Conservation (phyloP, 2,329 filamentous ascomycete species). For the Blastomyces gilchristii region DNA sequence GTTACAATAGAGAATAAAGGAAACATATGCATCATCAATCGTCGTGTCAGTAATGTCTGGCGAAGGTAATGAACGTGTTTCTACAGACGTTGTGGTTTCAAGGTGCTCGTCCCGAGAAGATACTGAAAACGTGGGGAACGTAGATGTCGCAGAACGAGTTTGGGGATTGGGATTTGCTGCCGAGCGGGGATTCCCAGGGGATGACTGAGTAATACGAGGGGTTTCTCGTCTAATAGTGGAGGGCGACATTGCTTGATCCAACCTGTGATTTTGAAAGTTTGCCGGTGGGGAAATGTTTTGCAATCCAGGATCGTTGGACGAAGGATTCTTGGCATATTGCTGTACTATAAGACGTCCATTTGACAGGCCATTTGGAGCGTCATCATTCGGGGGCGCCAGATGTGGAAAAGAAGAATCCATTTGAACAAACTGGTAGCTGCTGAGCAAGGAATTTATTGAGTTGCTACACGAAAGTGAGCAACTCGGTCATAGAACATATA, state of each 20-base stretch:
- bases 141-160: slow-evolving; percentile 28
- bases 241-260: slow-evolving; percentile 1
- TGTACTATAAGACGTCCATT: slow-evolving; percentile 5
- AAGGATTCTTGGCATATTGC: slow-evolving; percentile 31
- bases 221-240: not conserved
- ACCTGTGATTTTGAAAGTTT: slow-evolving; percentile 22
- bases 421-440: not conserved
- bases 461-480: not conserved
- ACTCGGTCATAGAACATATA: not conserved
- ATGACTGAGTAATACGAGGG: slow-evolving; percentile 28
- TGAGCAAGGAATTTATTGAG: not conserved
- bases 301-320: slow-evolving; percentile 26
- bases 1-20: slow-evolving; percentile 86
- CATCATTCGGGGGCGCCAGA: slow-evolving; percentile 22
- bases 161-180: slow-evolving; percentile 21
- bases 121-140: slow-evolving; percentile 30
- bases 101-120: slow-evolving; percentile 22
- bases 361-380: slow-evolving; percentile 7
- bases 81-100: slow-evolving; percentile 22
- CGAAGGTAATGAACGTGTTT: slow-evolving; percentile 50
- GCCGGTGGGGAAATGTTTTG: slow-evolving; percentile 30
- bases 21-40: slow-evolving; percentile 72
- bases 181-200: slow-evolving; percentile 27
- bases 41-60: slow-evolving; percentile 57
- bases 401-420: slow-evolving; percentile 28